Evolutionary conservation across 306 rosid species (phyloP), one percentile per base, ranked within the genome.

Genomic region (Acacia acuminata): DNA sequence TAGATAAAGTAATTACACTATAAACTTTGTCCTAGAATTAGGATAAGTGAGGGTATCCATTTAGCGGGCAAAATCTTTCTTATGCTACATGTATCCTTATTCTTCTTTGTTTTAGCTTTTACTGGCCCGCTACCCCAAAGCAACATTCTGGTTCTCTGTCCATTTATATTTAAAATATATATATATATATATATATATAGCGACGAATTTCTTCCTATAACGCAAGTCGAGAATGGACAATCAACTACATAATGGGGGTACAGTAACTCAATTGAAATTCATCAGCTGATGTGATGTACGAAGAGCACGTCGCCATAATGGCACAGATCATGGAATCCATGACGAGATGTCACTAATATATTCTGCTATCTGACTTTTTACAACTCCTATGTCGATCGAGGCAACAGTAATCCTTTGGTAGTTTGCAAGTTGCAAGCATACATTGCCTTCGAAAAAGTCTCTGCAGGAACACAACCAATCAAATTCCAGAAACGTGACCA

Each of bases 231-330:
- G 71, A 73, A 61, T 44, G 4, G 47, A 60, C 72, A 72, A 38
- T 36, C 77, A 84, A 38, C 81, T 38, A 61, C 76, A 61, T 75
- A 74, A 78, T 82, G 81, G 84, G 77, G 56, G 12, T 74, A 78
- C 73, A n/a, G 73, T 48, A 70, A 30, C 76, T 27, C 32, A 20
- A 40, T 27, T 63, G 40, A 75, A 63, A 22, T 24, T 17, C 24
- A 63, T 16, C 24, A 50, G 34, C 48, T 13, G 72, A 55, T 51
- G 68, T 43, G 65, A 58, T 20, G 65, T 9, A 69, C 36, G 60
- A 43, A 53, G 74, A 48, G 25, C 78, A 80, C 63, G 61, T 74
- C 45, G 34, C n/a, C 1, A 38, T 36, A 66, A 70, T 69, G 85
- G 45, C 12, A 43, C 82, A 71, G 70, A 74, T 75, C 38, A 50